Base-by-base conservation (phyloP, 441 rosid species). In the Erodium moschatum region DNA sequence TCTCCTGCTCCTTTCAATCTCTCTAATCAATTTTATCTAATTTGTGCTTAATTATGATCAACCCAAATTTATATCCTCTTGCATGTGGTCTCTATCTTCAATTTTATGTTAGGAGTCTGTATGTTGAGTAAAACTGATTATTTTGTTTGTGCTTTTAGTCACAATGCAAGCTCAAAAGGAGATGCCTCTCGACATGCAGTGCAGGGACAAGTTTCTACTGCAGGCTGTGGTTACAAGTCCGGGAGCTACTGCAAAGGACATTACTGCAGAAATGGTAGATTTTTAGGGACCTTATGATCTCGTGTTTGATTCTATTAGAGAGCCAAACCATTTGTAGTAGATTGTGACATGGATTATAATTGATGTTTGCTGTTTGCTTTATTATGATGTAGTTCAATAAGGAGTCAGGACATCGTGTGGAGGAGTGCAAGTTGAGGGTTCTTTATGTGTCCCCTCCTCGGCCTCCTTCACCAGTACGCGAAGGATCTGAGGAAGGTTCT, bases 81-180 rank as follows among this genome's bases (percentile, higher is more conserved):
- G 44, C 9, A 38, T 38, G 8, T 38, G 44, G 44, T 9, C 44
- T 38, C 42, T 9, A 9, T 38, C 0, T 35, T 35, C 1, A 7
- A 35, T 35, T 35, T 35, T 35, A 7, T 3, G 40, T 38, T 27
- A 20, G 54, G 63, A 16, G 18, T 10, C 50, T 3, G 6, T 2
- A 12, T 15, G 46, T 42, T 18, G 31, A 50, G 52, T 48, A 67
- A 66, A 38, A 44, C 16, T 20, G 46, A 11, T 40, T 20, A 8
- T 19, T 50, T 40, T 40, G 9, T 66, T 66, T 69, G 67, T 64
- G 68, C 19, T 31, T 50, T 13, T 75, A 88, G 97, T 90, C 70
- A 90, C 91, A 11, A 88, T 90, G 95, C 97, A 90, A 84, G 92
- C 95, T 5, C 95, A 85, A 64, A 88, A 80, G 77, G 97, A 88